These are phyloP conservation scores for Suillus ampliporus DNA, from an alignment of 768 basidiomycete genomes.

Conservation along the genomic window DNA sequence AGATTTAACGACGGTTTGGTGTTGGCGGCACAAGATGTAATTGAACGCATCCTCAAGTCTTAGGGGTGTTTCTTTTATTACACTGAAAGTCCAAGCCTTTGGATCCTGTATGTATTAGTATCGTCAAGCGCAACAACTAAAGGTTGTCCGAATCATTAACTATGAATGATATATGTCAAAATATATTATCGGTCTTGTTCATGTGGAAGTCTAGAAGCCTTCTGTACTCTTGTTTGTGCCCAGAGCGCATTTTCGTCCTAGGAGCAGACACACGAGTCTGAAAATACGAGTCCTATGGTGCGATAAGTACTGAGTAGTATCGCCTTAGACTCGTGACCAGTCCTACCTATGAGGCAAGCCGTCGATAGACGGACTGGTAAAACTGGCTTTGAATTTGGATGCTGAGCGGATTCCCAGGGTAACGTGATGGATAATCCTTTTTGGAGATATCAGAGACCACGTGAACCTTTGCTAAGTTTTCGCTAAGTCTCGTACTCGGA, in stretches of 20 bases:
- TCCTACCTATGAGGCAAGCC: too few species aligned
- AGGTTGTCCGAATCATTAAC: not conserved
- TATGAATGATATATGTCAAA: not conserved
- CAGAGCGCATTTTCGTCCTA: not conserved
- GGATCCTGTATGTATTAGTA: not conserved
- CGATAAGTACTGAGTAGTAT: too few species aligned
- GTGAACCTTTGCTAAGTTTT: too few species aligned
- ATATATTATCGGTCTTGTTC: not conserved
- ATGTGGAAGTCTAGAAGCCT: not conserved
- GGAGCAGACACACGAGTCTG: not conserved
- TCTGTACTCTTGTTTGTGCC: not conserved
- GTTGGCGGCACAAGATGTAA: conserved; percentile 28
- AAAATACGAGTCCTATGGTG: not conserved
- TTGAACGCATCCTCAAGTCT: conserved; percentile 31
- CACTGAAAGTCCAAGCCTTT: conserved; percentile 5
- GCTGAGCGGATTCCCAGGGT: too few species aligned
- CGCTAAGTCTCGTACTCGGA: too few species aligned
- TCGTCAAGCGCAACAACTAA: not conserved
- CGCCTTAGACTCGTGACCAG: too few species aligned
- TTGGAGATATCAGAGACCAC: too few species aligned
- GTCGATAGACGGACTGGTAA: too few species aligned
- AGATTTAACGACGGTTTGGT: conserved; percentile 35
- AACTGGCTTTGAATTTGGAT: too few species aligned
- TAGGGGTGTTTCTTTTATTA: conserved; percentile 15
- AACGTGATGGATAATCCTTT: too few species aligned